Evolutionary conservation across 1,139 yeast genomes (phyloP), one percentile per base, ranked within the genome.

Genomic region (Maudiozyma humilis): DNA sequence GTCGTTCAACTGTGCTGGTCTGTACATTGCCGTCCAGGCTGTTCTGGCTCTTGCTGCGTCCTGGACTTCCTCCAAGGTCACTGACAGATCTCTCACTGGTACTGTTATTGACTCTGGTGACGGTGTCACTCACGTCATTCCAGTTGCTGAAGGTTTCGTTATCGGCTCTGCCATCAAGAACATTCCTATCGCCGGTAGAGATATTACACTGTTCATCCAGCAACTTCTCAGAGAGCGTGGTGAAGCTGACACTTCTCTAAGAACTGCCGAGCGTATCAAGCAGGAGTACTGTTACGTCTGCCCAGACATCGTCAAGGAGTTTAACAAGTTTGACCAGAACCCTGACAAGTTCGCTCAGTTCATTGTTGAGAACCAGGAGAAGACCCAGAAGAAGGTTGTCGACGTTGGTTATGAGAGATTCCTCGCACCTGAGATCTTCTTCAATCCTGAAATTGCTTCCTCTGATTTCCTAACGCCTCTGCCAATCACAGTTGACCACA

Each of bases 91-190:
- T 1, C 73, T 91, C 56, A 91, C 98, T 14, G 99, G 99, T 65
- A 91, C 98, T 0, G 99, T 91, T 48, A 89, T 91, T 59, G 98
- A 91, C 65, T 83, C 95, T 5, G 98, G 96, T 67, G 96, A 87
- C 60, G 96, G 96, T 70, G 96, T 91, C 2, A 91, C 99, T 8
- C 99, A 91, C 65, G 98, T 91, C 43, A 91, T 93, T 49, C 98
- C 99, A 12, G 99, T 91, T 34, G 99, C 98, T 18, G 99, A 91
- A 68, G 99, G 99, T 45, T 91, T 91, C 62, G 98, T 93, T 35
- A 91, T 91, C 64, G 98, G 97, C 7, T 81, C 95, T 13, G 96
- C 97, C 38, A 91, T 91, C 63, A 91, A 93, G 63, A 89, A 91
- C 64, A 88, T 91, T 49, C 99, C 99, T 45, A 82, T 91, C 65